Evolutionary conservation across 345 rosid genomes (phyloP), one percentile per base, ranked within the genome.

Genomic region (Salix caprea): DNA sequence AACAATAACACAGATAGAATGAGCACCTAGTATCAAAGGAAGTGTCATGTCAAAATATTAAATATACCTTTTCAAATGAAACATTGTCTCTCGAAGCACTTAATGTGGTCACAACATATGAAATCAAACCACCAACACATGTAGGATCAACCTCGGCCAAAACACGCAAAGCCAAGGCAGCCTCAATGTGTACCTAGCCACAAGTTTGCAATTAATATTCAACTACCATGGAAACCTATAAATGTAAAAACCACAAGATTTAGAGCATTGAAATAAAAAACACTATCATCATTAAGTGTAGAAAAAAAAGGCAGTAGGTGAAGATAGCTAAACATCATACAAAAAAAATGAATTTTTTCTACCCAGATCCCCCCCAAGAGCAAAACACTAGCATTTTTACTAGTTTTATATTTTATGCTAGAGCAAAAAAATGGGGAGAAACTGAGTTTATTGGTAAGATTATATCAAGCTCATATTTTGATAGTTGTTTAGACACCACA

Each of bases 91-190:
- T 84, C 74, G 89, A 77, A 83, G 99, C 98, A 87, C 85, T 88
- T 61, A 95, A 77, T 3, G 87, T 90, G 61, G 97, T 95, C 83
- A 93, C 91, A 70, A 92, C 93, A 80, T 85, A 95, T 64, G 99
- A 90, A 81, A 94, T 88, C 89, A 95, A 88, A 69, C 97, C 97
- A 77, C 98, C 97, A 80, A 93, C 92, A 72, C 94, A 89, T 67
- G 96, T 91, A 58, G 99, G 99, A 90, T 95, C 99, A 83, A 95
- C 97, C 89, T 95, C 97, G 73, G 92, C 99, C 86, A 93, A 80
- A 21, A 91, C 84, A 74, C 91, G 97, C 81, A 95, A 80, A 74
- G 96, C 83, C 80, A 95, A 74, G 78, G 99, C 98, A 79, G 97
- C 95, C 89, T 95, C 97, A 86, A 90, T 85, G 69, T 97, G 96